Evolutionary conservation across 331 rosid species (phyloP).

Genomic region (Rosa hybrid): DNA sequence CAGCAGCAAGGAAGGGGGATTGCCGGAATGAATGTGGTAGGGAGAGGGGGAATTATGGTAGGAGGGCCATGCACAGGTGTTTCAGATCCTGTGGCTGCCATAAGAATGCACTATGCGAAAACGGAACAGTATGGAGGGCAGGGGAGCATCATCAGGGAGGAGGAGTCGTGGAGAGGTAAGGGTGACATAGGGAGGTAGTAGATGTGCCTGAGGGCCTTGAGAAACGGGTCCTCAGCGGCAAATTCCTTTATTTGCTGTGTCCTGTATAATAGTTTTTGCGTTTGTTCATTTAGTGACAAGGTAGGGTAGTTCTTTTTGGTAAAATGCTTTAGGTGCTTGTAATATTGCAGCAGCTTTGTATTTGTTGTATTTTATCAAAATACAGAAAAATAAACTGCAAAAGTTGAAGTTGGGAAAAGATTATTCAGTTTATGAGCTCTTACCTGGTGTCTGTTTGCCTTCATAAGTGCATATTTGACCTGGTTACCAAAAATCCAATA

Average conservation of each 20-base stretch:
- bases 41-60: conserved; percentile 68
- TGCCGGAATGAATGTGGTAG: conserved; percentile 76
- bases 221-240: conserved; percentile 43
- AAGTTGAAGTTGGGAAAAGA: conserved; percentile 46
- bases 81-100: conserved; percentile 91
- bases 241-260: conserved; percentile 45
- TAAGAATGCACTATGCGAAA: conserved; percentile 79
- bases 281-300: conserved; percentile 50
- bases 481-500: not conserved
- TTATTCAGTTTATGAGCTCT: not conserved
- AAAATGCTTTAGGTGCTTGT: conserved; percentile 60
- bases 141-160: conserved; percentile 60
- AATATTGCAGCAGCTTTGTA: conserved; percentile 68
- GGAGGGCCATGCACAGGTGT: conserved; percentile 76
- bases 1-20: conserved; percentile 76
- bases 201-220: conserved; percentile 31
- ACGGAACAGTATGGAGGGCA: conserved; percentile 69
- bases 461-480: not conserved
- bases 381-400: conserved; percentile 67
- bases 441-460: not conserved
- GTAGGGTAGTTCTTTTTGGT: conserved; percentile 63
- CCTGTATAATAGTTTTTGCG: conserved; percentile 65
- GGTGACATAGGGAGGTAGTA: conserved; percentile 76
- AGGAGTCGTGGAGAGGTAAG: conserved; percentile 72
- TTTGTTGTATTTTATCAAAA: conserved; percentile 76